Evolutionary conservation across 1,139 yeast genomes (phyloP).

Genomic region (Kodamaea sp.): DNA sequence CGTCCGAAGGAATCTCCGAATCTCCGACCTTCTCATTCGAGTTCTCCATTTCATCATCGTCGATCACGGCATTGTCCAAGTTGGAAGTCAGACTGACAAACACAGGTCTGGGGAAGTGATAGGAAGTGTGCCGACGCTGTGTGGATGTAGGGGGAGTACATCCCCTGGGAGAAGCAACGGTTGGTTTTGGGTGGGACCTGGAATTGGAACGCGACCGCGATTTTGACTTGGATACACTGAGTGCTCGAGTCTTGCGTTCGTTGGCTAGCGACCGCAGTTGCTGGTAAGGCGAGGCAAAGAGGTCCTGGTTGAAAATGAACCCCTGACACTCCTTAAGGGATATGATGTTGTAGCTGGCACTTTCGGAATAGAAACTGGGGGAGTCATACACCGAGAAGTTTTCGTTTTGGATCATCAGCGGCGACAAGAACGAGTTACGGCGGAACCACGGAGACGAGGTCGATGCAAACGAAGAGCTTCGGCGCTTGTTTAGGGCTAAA

Average conservation of each 20-base stretch:
- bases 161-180: neutral
- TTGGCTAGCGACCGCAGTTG: constrained; percentile 52
- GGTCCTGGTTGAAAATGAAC: constrained; percentile 70
- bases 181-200: constrained; percentile 12
- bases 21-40: constrained; percentile 1
- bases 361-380: constrained; percentile 31
- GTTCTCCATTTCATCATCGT: constrained; percentile 18
- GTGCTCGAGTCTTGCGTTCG: constrained; percentile 34
- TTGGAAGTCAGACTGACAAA: constrained; percentile 14
- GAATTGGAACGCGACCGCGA: constrained; percentile 12
- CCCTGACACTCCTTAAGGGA: constrained; percentile 70
- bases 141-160: constrained; percentile 1
- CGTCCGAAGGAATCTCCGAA: neutral
- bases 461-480: constrained; percentile 48
- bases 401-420: constrained; percentile 63
- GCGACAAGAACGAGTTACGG: constrained; percentile 60
- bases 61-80: constrained; percentile 17
- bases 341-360: constrained; percentile 38
- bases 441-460: constrained; percentile 58
- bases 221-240: constrained; percentile 20
- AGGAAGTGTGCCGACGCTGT: constrained; percentile 34
- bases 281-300: constrained; percentile 68
- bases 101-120: constrained; percentile 30
- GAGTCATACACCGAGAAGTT: constrained; percentile 58
- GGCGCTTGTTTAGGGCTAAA: constrained; percentile 17